Evolutionary conservation across 2,329 filamentous ascomycete species (phyloP), one percentile per base, ranked within the genome.

Genomic region (Claviceps paspali): DNA sequence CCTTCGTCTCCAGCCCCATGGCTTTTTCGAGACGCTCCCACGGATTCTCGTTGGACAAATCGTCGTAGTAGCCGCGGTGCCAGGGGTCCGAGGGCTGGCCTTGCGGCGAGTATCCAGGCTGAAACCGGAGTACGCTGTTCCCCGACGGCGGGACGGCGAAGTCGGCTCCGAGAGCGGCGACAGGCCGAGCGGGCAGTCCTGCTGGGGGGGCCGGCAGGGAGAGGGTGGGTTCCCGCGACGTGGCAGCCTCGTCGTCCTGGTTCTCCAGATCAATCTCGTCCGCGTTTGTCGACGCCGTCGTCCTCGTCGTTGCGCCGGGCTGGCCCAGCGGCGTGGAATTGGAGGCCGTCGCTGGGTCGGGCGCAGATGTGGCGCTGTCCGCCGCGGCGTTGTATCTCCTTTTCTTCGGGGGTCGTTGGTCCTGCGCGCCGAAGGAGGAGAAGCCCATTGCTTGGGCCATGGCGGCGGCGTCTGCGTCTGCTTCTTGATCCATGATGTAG

Each of bases 371-470:
- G 8, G 40, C 31, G 27, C 67, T 68, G 47, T 72, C 72, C 35
- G 58, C 61, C 21, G 63, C 57, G 14, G 68, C 62, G 49, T 81
- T 75, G 55, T 73, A 79, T 50, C 77, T 78, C 42, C 79, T 70
- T 53, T 80, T 81, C 54, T 81, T 82, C 30, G 65, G 64, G 1
- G 67, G 60, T 3, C 56, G 60, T 3, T 55, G 60, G 36, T 61
- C 53, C 46, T 69, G 62, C 8, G 60, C 56, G 45, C 80, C 80
- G 51, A 87, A 87, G 40, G 72, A 68, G 7, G 76, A 69, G 56
- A 86, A 86, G 44, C 82, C 82, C 76, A 86, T 79, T 33, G 71
- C 67, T 29, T 71, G 69, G 17, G 76, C 76, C 54, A 83, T 75
- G 36, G 70, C 70, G 12, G 27, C 29, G 24, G 35, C 38, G 18